Evolutionary conservation across 225 moss, liverwort and hornwort genomes (phyloP), one percentile per base, ranked within the genome.

Genomic region (Polytrichum commune): DNA sequence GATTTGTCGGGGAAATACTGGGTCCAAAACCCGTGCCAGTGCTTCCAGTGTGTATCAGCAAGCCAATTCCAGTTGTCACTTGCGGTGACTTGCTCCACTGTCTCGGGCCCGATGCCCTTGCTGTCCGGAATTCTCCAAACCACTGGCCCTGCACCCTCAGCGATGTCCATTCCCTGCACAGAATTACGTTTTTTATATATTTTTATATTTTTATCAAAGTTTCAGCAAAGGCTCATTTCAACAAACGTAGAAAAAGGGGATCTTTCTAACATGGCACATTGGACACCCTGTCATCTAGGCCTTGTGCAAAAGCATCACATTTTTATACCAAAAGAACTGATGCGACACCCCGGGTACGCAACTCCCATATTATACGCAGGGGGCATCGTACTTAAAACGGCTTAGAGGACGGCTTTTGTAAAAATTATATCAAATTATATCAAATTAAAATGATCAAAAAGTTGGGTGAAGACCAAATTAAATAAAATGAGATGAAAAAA

Each of bases 1-100:
- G 78, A 62, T 67, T 83, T 75, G 19, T 65, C 67, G 29, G 86
- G 78, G 25, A 58, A 26, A 53, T 78, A 86, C 0, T 74, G 65
- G 64, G 73, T 76, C 86, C 83, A 83, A 26, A 80, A 74, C 23
- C 83, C 83, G 66, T 86, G 86, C 83, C 83, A 80, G 68, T 86
- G 83, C 71, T 83, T 86, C 78, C 80, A 86, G 72, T 86, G 86
- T 13, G 80, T 86, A 56, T 81, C 78, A 24, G 75, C 73, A 70
- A 78, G 80, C 83, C 80, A 86, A 62, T 68, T 75, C 83, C 83
- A 86, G 24, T 80, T 18, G 68, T 86, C 80, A 5, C 70, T 71
- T 22, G 83, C 76, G 25, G 83, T 86, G 5, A 78, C 86, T 72
- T 83, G 83, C 78, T 80, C 71, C 27, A 65, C 68, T 5, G 75